Evolutionary conservation across 2,329 filamentous ascomycete genomes (phyloP).

Genomic region (Ceratocystis ficicola): DNA sequence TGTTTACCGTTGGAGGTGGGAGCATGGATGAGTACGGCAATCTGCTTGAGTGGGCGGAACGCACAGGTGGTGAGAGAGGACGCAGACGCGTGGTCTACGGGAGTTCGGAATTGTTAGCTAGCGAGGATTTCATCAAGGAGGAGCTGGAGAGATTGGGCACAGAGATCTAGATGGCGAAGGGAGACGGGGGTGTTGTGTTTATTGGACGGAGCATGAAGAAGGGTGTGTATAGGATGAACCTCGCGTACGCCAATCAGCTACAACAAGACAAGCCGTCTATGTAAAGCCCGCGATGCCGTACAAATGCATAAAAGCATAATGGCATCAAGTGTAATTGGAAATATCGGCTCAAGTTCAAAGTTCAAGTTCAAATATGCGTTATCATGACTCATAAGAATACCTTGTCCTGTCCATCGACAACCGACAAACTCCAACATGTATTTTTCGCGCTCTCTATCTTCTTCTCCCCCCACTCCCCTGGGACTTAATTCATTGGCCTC

Average conservation of each 20-base stretch:
- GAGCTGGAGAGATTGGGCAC: constrained; percentile 51
- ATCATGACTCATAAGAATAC: not conserved
- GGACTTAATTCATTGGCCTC: not conserved
- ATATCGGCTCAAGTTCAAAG: too few relatives aligned
- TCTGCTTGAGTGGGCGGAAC: constrained; percentile 84
- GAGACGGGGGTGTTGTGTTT: too few relatives aligned
- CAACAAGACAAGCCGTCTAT: too few relatives aligned
- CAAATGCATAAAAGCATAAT: too few relatives aligned
- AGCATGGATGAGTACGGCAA: constrained; percentile 99
- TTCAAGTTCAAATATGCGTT: not conserved
- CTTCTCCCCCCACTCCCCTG: not conserved
- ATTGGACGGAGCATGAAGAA: not conserved
- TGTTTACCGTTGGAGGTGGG: constrained; percentile 90
- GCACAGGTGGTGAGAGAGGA: constrained; percentile 51
- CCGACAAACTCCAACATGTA: not conserved
- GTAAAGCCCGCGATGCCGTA: too few relatives aligned
- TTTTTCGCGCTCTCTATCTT: constrained; percentile 4
- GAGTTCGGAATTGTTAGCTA: constrained; percentile 70
- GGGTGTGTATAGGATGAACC: not conserved
- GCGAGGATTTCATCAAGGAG: constrained; percentile 51
- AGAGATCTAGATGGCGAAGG: constrained; percentile 33
- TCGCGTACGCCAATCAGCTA: too few relatives aligned
- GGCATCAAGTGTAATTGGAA: too few relatives aligned
- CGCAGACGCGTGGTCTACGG: constrained; percentile 85
- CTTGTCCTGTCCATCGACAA: not conserved